Evolutionary conservation across 805 yeast species (phyloP), one percentile per base, ranked within the genome.

Genomic region (Dipodascus geniculatus): DNA sequence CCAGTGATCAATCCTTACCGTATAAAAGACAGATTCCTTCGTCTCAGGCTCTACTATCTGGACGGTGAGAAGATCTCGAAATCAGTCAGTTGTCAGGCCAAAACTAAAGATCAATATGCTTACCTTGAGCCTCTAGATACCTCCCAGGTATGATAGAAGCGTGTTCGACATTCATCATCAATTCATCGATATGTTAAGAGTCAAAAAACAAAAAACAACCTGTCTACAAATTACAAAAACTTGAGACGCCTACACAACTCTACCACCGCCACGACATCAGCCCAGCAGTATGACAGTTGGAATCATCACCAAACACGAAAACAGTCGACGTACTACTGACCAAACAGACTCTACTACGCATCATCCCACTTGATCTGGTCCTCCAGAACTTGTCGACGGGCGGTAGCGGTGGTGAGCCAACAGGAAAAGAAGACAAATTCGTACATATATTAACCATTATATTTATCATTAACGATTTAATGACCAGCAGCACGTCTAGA

Each of bases 401-500:
- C n/a, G n/a, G n/a, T n/a, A n/a, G n/a, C n/a, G n/a, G n/a, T n/a
- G n/a, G n/a, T n/a, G n/a, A n/a, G n/a, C n/a, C n/a, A n/a, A n/a
- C n/a, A n/a, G n/a, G n/a, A n/a, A n/a, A n/a, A n/a, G n/a, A n/a
- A 17, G 14, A 38, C 17, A 38, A n/a, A n/a, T 38, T 38, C 44
- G 44, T 17, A 16, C 44, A 38, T 38, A 38, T 38, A 38, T 38
- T 38, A 38, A 38, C 44, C 44, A 38, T 38, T 38, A 38, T 38
- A 17, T 38, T 6, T 28, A 28, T 38, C 44, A 38, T 38, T 6
- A 38, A 38, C 44, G 20, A 38, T 38, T 48, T 49, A 49, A 17
- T 24, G 44, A 54, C 58, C 60, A 51, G 59, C 61, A 55, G 59
- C 59, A 53, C 63, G 61, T 84, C 96, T 90, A 69, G 96, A 81